Base-by-base conservation (phyloP, 2,329 filamentous ascomycete genomes). In the Colletotrichum nymphaeae region DNA sequence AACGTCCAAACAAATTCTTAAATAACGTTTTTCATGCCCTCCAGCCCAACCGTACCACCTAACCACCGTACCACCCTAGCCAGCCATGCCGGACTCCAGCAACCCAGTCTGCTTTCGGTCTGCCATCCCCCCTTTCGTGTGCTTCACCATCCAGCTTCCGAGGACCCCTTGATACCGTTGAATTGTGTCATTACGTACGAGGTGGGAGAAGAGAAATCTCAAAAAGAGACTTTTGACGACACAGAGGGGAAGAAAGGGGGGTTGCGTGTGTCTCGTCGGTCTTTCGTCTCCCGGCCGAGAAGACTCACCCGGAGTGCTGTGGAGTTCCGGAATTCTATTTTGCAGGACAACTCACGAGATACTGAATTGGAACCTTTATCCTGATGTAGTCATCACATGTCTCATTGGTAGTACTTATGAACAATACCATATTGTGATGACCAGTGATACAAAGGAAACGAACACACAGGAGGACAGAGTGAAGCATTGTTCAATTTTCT, bases 1-100 rank as follows among this genome's bases (percentile, higher is more conserved):
- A 65, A 46, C 35, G 26, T 37, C 32, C 58, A 73, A 56, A 70
- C 66, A 56, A 46, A 64, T 60, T 69, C 58, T 65, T 70, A 65
- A 46, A 53, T 37, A 64, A 1, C 53, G 28, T 73, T 64, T 73
- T 70, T 73, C 59, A 65, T 70, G 66, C 67, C 22, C 26, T 32
- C 19, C 46, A 1, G 35, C 32, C 58, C 19, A 35, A 3, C 16
- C n/a, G 12, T 37, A 37, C 35, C 35, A 37, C 35, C 32, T 35
- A 12, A 4, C 32, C 32, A 35, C 12, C 6, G 14, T 42, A 42
- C 12, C 52, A 32, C 32, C 32, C 19, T 65, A 16, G 14, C 35
- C 24, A 14, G 5, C 24, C 12, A 32, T 32, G 11, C 32, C 32
- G 32, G 32, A 9, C 14, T 49, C 14, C 32, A 32, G 32, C 11